Evolutionary conservation across 805 yeast genomes (phyloP).

Genomic region (Nakazawaea populi): DNA sequence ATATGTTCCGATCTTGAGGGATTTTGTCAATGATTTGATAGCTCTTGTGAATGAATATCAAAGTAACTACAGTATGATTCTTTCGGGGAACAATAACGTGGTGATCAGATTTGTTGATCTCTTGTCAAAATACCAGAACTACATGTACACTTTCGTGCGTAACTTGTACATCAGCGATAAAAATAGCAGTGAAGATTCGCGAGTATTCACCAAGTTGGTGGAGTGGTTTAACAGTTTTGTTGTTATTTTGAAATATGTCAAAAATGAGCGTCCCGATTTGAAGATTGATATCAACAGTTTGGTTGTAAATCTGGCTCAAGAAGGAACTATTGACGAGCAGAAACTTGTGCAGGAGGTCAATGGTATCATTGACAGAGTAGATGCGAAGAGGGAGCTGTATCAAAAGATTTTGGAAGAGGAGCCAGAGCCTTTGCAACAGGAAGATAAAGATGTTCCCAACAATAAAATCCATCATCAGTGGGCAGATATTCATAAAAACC

Average conservation of each 20-base stretch:
- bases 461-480: conserved; percentile 31
- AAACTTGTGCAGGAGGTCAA: conserved; percentile 34
- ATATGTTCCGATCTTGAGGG: conserved; percentile 58
- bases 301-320: conserved; percentile 15
- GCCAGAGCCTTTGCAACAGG: conserved; percentile 6
- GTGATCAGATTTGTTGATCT: conserved; percentile 62
- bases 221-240: conserved; percentile 70
- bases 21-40: conserved; percentile 64
- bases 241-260: conserved; percentile 57
- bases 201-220: conserved; percentile 66
- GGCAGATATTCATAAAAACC: conserved; percentile 34
- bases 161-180: conserved; percentile 77
- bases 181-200: conserved; percentile 20
- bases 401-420: conserved; percentile 23
- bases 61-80: conserved; percentile 9
- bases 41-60: conserved; percentile 36
- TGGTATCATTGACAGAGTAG: conserved; percentile 28
- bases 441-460: conserved; percentile 17
- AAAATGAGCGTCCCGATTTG: conserved; percentile 30
- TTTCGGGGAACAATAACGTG: conserved; percentile 43
- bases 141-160: conserved; percentile 71
- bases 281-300: conserved; percentile 40
- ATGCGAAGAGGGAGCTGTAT: conserved; percentile 32
- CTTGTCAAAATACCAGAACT: conserved; percentile 65
- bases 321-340: conserved; percentile 23